Base-by-base conservation (phyloP, 768 basidiomycete species). In the Xanthoconium stramineum region DNA sequence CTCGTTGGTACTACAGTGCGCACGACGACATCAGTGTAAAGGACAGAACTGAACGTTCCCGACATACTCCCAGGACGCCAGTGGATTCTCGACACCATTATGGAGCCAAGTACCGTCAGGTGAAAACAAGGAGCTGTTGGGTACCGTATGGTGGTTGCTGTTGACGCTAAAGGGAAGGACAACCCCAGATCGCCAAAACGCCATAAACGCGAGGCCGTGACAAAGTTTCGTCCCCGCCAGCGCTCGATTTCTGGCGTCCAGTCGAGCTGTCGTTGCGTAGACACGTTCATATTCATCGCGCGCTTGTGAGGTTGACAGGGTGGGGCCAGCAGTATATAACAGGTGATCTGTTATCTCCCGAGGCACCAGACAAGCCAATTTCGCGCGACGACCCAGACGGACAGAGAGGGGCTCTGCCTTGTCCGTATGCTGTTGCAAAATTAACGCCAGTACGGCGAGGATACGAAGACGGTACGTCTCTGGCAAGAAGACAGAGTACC, bases 51-150 rank as follows among this genome's bases (percentile, higher is more conserved):
- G 5, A 17, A 47, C 5, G 39, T 6, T 30, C 28, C 55, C 36
- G 14, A 69, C 75, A 56, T 63, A 79, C 77, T 80, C 74, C 80
- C 80, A 83, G 15, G 75, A 75, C 17, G 72, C 69, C 3, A 82
- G 69, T 0, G 82, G 79, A 47, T 75, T 76, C 14, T 72, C 67
- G 40, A 63, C 59, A 13, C 69, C 65, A 24, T 63, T 50, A 19
- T 64, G 59, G 39, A 80, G 63, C 79, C 78, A 82, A 43, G 73
- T 63, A 6, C 81, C 80, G 43, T 65, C 59, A 8, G 75, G 59
- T 0, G 75, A 74, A 61, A 81, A 83, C 20, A 80, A 67, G 50
- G 78, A 70, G 36, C 76, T 28, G 53, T 81, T 82, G 0, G 76
- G 73, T 10, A 30, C 39, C 35, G 71, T 73, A 52, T 78, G 74